Evolutionary conservation across 2,329 filamentous ascomycete genomes (phyloP).

Genomic region (Mariannaea elegans): DNA sequence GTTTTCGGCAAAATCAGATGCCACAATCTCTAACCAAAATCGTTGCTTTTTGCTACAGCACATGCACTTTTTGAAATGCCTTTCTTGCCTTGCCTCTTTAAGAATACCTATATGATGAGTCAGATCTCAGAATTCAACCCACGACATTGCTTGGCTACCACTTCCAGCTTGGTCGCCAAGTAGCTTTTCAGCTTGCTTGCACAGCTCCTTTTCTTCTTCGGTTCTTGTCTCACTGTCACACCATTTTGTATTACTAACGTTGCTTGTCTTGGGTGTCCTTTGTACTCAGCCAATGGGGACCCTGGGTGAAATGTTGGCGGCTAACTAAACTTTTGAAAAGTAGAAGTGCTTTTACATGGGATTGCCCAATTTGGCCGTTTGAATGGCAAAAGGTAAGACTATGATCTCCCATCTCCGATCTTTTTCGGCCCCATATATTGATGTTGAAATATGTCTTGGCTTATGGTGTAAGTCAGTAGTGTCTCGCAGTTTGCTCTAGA

Average conservation of each 20-base stretch:
- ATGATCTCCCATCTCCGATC: background rate
- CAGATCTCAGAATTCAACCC: background rate
- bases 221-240: background rate
- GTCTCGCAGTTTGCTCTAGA: background rate
- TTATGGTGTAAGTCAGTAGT: background rate
- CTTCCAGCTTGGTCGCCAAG: background rate
- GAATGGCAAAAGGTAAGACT: background rate
- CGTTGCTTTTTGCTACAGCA: constrained; percentile 9
- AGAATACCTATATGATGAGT: background rate
- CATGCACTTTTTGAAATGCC: background rate
- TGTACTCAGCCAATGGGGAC: background rate
- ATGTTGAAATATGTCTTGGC: background rate
- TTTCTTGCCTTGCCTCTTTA: background rate
- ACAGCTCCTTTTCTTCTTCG: background rate
- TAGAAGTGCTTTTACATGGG: background rate
- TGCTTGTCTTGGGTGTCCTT: background rate
- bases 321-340: background rate
- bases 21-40: background rate
- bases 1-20: background rate
- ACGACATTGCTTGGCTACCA: background rate
- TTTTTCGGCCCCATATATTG: background rate
- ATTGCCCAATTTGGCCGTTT: background rate
- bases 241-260: background rate
- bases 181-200: background rate
- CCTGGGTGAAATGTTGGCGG: too few relatives aligned